phyloP scores from a whole-genome alignment of 2,329 filamentous ascomycete species.

The Decorospora gaudefroyi region DNA sequence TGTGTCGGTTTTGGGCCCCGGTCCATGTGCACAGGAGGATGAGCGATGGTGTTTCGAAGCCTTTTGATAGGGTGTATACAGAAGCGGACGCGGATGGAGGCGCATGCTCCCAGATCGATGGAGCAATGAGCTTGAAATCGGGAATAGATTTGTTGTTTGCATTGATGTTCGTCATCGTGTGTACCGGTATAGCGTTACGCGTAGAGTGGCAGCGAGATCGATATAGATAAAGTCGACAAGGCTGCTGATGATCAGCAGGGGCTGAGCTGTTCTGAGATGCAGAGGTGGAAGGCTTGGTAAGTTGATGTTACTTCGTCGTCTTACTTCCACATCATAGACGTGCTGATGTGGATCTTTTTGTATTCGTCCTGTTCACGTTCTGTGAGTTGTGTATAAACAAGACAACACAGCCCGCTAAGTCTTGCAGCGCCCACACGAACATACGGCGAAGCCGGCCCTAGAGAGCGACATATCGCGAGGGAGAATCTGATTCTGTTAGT shows the following conservation, averaged over 20 bases:
- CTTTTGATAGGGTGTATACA: not conserved
- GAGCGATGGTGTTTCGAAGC: slow-evolving; percentile 19
- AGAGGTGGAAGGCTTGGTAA: too few species aligned
- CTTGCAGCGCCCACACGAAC: too few species aligned
- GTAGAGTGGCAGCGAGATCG: not conserved
- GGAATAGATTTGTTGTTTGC: slow-evolving; percentile 9
- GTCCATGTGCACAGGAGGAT: slow-evolving; percentile 39
- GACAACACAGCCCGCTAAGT: too few species aligned
- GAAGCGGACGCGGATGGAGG: slow-evolving; percentile 2
- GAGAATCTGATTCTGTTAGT: too few species aligned
- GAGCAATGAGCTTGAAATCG: slow-evolving; percentile 21
- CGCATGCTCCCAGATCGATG: slow-evolving; percentile 22
- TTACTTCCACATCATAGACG: too few species aligned
- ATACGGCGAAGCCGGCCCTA: not conserved
- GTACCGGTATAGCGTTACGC: not conserved
- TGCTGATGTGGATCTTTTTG: too few species aligned
- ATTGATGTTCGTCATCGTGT: slow-evolving; percentile 6
- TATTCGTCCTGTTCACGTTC: too few species aligned
- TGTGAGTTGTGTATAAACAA: too few species aligned
- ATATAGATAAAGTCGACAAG: not conserved
- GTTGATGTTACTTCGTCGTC: too few species aligned
- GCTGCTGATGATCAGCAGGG: too few species aligned
- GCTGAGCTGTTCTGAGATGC: too few species aligned
- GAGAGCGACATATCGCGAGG: too few species aligned
- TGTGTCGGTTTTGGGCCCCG: slow-evolving; percentile 30